phyloP scores from a whole-genome alignment of 768 basidiomycete species.

The Lyophyllum decastes region DNA sequence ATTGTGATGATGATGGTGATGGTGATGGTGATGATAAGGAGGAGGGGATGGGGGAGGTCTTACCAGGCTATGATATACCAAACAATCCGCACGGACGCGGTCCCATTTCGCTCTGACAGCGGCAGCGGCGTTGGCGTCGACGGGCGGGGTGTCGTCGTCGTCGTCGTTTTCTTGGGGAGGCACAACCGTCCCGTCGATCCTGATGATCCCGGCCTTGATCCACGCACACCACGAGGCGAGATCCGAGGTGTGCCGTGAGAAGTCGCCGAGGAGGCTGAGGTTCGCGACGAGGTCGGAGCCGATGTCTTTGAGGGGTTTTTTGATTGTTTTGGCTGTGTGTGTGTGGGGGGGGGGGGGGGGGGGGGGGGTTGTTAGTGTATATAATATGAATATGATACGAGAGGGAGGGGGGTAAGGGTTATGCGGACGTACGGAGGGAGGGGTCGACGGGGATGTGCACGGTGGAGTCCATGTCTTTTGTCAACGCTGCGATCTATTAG shows the following conservation, averaged over 20 bases:
- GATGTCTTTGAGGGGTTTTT: slow-evolving; percentile 36
- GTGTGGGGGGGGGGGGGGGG: not conserved
- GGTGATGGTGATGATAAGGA: too few relatives aligned
- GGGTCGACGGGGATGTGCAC: slow-evolving; percentile 38
- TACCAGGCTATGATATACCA: slow-evolving; percentile 17
- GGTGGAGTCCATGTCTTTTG: slow-evolving; percentile 32
- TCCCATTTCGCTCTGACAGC: slow-evolving; percentile 9
- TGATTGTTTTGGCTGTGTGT: slow-evolving; percentile 28
- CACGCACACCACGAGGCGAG: slow-evolving; percentile 34
- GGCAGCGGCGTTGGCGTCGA: not conserved
- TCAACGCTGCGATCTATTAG: slow-evolving; percentile 37
- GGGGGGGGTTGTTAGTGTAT: too few relatives aligned
- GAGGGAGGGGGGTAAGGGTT: not conserved
- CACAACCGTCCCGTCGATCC: slow-evolving; percentile 9
- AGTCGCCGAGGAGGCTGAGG: slow-evolving; percentile 33
- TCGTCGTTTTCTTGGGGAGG: not conserved
- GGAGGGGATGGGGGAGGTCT: not conserved
- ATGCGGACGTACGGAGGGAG: slow-evolving; percentile 31
- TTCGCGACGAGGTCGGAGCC: slow-evolving; percentile 40
- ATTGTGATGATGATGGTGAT: too few relatives aligned
- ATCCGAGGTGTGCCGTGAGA: slow-evolving; percentile 25
- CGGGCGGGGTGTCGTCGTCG: slow-evolving; percentile 4
- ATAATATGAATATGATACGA: too few relatives aligned
- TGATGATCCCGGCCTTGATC: slow-evolving; percentile 20
- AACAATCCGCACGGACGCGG: slow-evolving; percentile 10